These are phyloP conservation scores for Orbilia brochopaga DNA, from an alignment of 2,329 filamentous ascomycete species.

Conservation along the genomic window DNA sequence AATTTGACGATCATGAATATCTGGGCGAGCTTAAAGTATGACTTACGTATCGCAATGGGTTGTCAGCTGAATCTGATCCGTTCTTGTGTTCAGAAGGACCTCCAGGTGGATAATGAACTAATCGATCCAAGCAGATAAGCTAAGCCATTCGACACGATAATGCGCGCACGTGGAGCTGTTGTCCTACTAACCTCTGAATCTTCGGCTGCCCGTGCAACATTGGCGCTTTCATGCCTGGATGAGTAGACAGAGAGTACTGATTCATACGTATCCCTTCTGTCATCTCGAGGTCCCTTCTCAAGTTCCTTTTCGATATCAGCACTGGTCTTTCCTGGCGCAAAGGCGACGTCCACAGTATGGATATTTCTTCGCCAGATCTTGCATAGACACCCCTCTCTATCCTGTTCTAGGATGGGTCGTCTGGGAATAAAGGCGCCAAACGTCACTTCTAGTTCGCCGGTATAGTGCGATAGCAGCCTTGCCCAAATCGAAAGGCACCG, in stretches of 20 bases:
- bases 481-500: constrained; percentile 77
- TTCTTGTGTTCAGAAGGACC: constrained; percentile 29
- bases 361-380: constrained; percentile 59
- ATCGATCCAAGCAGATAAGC: background rate
- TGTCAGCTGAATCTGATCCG: constrained; percentile 24
- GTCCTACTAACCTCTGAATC: constrained; percentile 38
- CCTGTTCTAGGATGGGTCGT: constrained; percentile 68
- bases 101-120: constrained; percentile 43
- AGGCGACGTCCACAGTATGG: constrained; percentile 34
- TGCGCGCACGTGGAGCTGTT: background rate
- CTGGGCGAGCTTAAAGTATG: background rate
- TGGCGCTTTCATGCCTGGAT: constrained; percentile 13
- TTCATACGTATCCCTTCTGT: constrained; percentile 69
- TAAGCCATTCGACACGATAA: background rate
- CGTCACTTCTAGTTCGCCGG: constrained; percentile 70
- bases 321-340: constrained; percentile 33
- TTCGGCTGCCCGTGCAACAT: constrained; percentile 27
- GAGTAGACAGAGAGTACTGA: constrained; percentile 37
- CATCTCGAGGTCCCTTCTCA: constrained; percentile 61
- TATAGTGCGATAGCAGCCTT: constrained; percentile 66
- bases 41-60: constrained; percentile 42
- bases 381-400: constrained; percentile 71
- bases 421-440: constrained; percentile 88
- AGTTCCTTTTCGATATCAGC: constrained; percentile 26
- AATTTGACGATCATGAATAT: background rate